phyloP scores from a whole-genome alignment of 2,329 filamentous ascomycete genomes.

The Stachybotrys elegans region DNA sequence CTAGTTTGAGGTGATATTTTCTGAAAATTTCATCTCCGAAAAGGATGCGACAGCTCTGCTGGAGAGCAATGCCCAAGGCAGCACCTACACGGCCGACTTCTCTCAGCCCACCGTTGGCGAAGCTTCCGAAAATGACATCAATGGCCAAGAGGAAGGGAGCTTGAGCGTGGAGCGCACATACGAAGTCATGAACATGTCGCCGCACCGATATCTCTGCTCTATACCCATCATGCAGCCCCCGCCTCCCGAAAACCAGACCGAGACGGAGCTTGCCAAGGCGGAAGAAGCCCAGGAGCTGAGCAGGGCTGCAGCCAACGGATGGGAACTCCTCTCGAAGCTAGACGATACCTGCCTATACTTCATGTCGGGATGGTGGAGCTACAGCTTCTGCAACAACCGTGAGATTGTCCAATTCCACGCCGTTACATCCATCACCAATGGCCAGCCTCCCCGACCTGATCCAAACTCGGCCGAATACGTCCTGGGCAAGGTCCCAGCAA shows the following conservation, averaged over 20 bases:
- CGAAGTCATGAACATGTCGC: constrained; percentile 68
- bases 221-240: constrained; percentile 65
- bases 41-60: constrained; percentile 62
- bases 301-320: constrained; percentile 70
- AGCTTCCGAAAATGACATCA: constrained; percentile 23
- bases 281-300: constrained; percentile 77
- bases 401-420: constrained; percentile 90
- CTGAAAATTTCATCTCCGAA: constrained; percentile 66
- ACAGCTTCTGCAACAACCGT: constrained; percentile 86
- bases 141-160: constrained; percentile 3
- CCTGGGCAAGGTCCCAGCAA: constrained; percentile 53
- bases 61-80: constrained; percentile 27
- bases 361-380: constrained; percentile 90
- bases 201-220: constrained; percentile 74
- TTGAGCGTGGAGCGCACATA: constrained; percentile 41
- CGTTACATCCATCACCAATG: constrained; percentile 59
- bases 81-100: constrained; percentile 35
- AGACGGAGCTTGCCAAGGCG: constrained; percentile 61
- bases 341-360: constrained; percentile 80
- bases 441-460: constrained; percentile 73
- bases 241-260: constrained; percentile 55
- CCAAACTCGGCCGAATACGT: constrained; percentile 70
- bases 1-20: constrained; percentile 77
- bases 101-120: constrained; percentile 32
- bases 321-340: constrained; percentile 74